Evolutionary conservation across 345 rosid species (phyloP).

Genomic region (Mangifera indica): DNA sequence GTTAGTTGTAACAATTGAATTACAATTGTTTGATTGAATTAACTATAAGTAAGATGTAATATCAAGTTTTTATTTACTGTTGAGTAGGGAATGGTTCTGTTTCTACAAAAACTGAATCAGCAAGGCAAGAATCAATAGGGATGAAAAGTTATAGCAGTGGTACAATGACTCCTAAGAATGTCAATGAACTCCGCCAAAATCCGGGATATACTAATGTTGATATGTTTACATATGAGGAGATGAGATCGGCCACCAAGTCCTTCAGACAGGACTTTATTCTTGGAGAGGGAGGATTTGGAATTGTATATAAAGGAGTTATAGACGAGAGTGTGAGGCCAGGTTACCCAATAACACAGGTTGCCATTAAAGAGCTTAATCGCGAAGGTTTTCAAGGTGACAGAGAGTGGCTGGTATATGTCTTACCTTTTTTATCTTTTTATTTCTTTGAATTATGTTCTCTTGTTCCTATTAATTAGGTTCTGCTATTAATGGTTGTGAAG

Average conservation of each 20-base stretch:
- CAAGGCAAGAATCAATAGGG: slow-evolving; percentile 19
- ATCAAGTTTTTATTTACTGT: neutral
- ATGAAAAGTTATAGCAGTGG: slow-evolving; percentile 19
- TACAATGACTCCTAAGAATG: slow-evolving; percentile 50
- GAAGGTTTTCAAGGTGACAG: slow-evolving; percentile 95
- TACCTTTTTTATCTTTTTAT: neutral
- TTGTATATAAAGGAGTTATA: slow-evolving; percentile 80
- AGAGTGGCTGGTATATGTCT: slow-evolving; percentile 88
- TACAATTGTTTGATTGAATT: too few relatives aligned
- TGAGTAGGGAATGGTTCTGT: slow-evolving; percentile 25
- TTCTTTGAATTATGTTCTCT: neutral
- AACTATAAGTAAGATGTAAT: too few relatives aligned
- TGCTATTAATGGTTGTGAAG: neutral
- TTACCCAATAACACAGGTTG: slow-evolving; percentile 59
- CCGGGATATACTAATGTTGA: slow-evolving; percentile 73
- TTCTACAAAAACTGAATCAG: slow-evolving; percentile 12
- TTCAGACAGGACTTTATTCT: slow-evolving; percentile 83
- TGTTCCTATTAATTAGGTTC: neutral
- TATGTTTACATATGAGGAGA: slow-evolving; percentile 79
- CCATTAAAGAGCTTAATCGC: slow-evolving; percentile 90
- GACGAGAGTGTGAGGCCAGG: slow-evolving; percentile 66
- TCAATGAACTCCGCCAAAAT: slow-evolving; percentile 66
- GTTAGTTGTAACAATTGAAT: too few relatives aligned
- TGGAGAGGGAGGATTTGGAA: slow-evolving; percentile 97
- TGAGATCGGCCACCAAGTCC: slow-evolving; percentile 75